These are phyloP conservation scores for Zymoseptoria tritici DNA, from an alignment of 2,329 filamentous ascomycete species.

Conservation along the genomic window DNA sequence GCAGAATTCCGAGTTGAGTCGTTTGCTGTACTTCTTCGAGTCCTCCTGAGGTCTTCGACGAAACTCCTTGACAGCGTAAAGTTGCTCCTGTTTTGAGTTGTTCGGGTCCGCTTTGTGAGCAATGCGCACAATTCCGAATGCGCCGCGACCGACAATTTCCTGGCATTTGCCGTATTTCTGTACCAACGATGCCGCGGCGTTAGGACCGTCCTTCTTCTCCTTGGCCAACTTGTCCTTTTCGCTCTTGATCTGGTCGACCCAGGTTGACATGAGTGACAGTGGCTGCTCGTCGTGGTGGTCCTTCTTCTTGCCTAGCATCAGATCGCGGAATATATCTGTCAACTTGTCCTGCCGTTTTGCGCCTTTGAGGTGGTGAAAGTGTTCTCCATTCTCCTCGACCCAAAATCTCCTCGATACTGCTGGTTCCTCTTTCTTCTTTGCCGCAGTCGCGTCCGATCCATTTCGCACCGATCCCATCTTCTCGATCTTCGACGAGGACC, in stretches of 20 bases:
- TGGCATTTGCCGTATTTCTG: slow-evolving; percentile 99
- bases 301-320: slow-evolving; percentile 74
- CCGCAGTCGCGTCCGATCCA: slow-evolving; percentile 21
- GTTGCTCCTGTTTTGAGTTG: slow-evolving; percentile 68
- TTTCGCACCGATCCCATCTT: slow-evolving; percentile 20
- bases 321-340: slow-evolving; percentile 78
- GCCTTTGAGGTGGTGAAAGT: slow-evolving; percentile 83
- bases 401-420: slow-evolving; percentile 45
- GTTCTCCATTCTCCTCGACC: slow-evolving; percentile 57
- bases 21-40: slow-evolving; percentile 95
- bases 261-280: slow-evolving; percentile 85
- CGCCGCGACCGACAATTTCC: slow-evolving; percentile 89
- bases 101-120: slow-evolving; percentile 89
- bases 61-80: slow-evolving; percentile 98
- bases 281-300: slow-evolving; percentile 67
- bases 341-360: slow-evolving; percentile 91
- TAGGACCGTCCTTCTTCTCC: slow-evolving; percentile 70
- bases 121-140: slow-evolving; percentile 94
- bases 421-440: slow-evolving; percentile 24
- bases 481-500: slow-evolving; percentile 26
- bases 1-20: slow-evolving; percentile 93
- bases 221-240: slow-evolving; percentile 70
- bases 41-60: slow-evolving; percentile 89
- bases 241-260: slow-evolving; percentile 87
- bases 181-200: slow-evolving; percentile 69